Evolutionary conservation across 768 basidiomycete species (phyloP).

Genomic region (Naganishia antarctica): DNA sequence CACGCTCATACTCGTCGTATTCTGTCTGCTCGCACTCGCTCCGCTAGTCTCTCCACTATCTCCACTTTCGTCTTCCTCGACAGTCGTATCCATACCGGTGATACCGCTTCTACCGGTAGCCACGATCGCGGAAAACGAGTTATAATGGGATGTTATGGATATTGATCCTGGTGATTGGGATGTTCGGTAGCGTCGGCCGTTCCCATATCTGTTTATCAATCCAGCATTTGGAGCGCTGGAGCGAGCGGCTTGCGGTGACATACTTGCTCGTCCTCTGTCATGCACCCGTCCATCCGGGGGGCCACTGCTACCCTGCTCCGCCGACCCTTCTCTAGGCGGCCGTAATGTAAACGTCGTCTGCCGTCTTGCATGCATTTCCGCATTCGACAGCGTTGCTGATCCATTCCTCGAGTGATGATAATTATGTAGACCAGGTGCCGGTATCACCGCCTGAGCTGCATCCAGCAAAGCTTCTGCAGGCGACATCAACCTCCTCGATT

Average conservation of each 20-base stretch:
- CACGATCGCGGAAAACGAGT: slow-evolving; percentile 9
- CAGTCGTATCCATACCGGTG: slow-evolving; percentile 6
- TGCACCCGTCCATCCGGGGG: neutral
- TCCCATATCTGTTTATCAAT: slow-evolving; percentile 5
- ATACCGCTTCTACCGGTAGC: neutral
- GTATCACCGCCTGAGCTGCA: neutral
- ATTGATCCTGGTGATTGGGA: neutral
- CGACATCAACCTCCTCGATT: slow-evolving; percentile 6
- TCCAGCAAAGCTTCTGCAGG: slow-evolving; percentile 11
- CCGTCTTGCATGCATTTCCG: neutral
- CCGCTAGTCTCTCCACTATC: slow-evolving; percentile 10
- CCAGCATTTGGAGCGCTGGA: neutral
- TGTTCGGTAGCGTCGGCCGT: slow-evolving; percentile 11
- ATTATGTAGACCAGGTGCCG: slow-evolving; percentile 5
- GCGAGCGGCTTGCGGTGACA: neutral
- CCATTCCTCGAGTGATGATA: neutral
- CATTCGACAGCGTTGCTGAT: neutral
- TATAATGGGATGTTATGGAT: neutral
- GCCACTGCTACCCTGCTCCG: neutral
- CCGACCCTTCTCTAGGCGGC: neutral
- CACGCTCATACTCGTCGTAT: slow-evolving; percentile 12
- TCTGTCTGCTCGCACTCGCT: neutral
- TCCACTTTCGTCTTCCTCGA: slow-evolving; percentile 9
- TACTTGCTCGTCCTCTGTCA: neutral
- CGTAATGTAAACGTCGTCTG: slow-evolving; percentile 14